Percentiles rank a stretch among this genome's conserved stretches.
phyloP scores from a whole-genome alignment of 2,329 filamentous ascomycete genomes.

The Xylaria sp. region DNA sequence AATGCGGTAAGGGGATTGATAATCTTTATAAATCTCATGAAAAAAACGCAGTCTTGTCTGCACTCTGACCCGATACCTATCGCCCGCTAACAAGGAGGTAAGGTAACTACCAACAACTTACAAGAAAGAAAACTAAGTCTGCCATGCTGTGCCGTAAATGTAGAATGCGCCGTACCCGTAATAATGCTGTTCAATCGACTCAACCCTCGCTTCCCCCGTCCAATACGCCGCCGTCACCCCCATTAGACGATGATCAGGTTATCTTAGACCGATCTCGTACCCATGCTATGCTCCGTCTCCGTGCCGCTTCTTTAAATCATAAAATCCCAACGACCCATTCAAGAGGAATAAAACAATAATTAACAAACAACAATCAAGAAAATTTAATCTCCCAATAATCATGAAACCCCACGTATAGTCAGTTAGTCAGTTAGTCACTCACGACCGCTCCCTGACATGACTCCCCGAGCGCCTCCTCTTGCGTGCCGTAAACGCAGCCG shows the following conservation, averaged over 20 bases:
- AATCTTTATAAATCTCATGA: slow-evolving; percentile 15
- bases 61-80: background rate
- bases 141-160: slow-evolving; percentile 4
- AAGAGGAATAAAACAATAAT: background rate
- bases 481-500: slow-evolving; percentile 47
- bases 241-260: no score
- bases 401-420: no score
- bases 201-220: no score
- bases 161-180: background rate
- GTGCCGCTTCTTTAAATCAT: background rate
- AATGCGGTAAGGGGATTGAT: background rate
- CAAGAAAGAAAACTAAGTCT: background rate
- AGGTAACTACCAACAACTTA: background rate
- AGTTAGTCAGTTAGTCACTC: background rate
- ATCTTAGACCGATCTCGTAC: no score
- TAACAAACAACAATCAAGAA: background rate
- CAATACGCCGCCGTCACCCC: background rate
- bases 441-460: slow-evolving; percentile 10
- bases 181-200: background rate
- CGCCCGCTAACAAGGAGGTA: background rate
- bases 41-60: slow-evolving; percentile 2
- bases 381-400: no score
- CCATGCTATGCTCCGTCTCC: background rate
- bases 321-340: no score
- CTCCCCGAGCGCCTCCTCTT: slow-evolving; percentile 37